Base-by-base conservation (phyloP, 169 alveolate species). In the Miamiensis avidus region DNA sequence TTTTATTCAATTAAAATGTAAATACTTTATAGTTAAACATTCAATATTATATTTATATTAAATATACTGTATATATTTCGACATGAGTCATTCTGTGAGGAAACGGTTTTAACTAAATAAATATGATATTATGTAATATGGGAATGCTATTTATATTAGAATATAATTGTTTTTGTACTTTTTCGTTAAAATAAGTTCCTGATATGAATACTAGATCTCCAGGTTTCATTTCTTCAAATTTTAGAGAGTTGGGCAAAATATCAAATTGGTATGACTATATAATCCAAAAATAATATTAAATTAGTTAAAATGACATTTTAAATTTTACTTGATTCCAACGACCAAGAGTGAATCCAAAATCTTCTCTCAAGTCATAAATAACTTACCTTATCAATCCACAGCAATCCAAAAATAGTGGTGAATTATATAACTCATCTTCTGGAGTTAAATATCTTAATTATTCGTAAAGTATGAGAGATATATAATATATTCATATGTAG, bases 71-170 rank as follows among this genome's bases (percentile, higher is more conserved):
- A 88, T 76, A 94, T 26, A 94, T 91, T 91, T 94, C 97, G 31
- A 94, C 97, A 88, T 94, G 97, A 74, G 89, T 91, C 91, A 94
- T 94, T 81, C 91, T 92, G 89, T 94, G 97, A 49, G 88, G 78
- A 49, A 86, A 86, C 25, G 87, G 87, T 79, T 79, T 79, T 29
- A 79, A 49, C 84, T 79, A n/a, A 49, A 27, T 49, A 64, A n/a
- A 29, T 28, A 0, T 78, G 31, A 0, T n/a, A 26, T 0, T 0
- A 74, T 25, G 11, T 30, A 25, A 25, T 25, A 25, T 74, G 20
- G 28, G 28, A 28, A 74, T 74, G 29, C 25, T 11, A 26, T 74
- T 25, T 74, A 11, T 25, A 31, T 0, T 1, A 0, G 31, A 31
- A 29, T 0, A 28, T 75, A 32, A 25, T 74, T 92, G 91, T 25